Conservation (phyloP, 768 basidiomycete genomes). For the Boletellus ananiceps region DNA sequence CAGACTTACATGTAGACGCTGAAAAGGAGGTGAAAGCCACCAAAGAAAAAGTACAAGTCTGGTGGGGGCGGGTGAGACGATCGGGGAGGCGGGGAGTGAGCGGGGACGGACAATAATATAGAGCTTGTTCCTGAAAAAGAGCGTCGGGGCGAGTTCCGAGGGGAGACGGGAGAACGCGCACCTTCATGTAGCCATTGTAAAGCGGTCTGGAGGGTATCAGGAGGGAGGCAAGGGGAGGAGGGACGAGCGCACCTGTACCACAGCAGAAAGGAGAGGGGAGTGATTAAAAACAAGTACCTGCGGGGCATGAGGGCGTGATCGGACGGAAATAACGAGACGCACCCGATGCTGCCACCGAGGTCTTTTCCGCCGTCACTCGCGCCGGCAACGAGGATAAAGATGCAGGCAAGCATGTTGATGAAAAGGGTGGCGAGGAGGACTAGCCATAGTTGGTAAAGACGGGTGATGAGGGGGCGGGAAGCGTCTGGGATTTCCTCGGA, state of each 20-base stretch:
- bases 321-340: conserved; percentile 27
- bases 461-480: conserved; percentile 73
- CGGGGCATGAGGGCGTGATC: conserved; percentile 13
- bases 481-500: conserved; percentile 82
- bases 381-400: conserved; percentile 79
- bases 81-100: neutral
- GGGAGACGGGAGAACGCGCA: conserved; percentile 30
- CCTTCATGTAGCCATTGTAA: conserved; percentile 98
- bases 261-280: conserved; percentile 76
- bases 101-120: conserved; percentile 78
- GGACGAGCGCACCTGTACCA: conserved; percentile 79
- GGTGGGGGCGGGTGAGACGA: conserved; percentile 9
- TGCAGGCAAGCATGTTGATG: conserved; percentile 87
- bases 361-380: conserved; percentile 71
- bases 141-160: conserved; percentile 22
- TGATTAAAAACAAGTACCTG: conserved; percentile 79
- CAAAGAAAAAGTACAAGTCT: conserved; percentile 98
- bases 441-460: conserved; percentile 93
- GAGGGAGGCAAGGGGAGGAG: conserved; percentile 6
- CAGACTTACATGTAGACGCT: conserved; percentile 79
- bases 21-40: conserved; percentile 91
- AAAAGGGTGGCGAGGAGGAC: conserved; percentile 77
- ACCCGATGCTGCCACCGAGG: conserved; percentile 81
- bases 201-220: conserved; percentile 58
- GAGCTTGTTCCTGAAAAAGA: conserved; percentile 70